phyloP scores from a whole-genome alignment of 371 early-diverging fungal species.

The Encephalitozoon cuniculi region DNA sequence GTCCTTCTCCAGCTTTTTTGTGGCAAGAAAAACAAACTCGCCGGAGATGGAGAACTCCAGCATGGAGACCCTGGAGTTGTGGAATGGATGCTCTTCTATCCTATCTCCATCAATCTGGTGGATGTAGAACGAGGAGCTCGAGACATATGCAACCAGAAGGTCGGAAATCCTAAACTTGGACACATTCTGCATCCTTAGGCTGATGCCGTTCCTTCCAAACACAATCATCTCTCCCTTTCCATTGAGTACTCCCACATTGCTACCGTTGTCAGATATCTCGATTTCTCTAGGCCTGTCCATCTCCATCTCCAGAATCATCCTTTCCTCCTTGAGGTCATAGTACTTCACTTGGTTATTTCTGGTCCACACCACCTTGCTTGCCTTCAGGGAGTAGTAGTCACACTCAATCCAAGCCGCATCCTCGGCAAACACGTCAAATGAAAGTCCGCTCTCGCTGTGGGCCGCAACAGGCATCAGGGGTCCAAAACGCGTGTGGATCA shows the following conservation, averaged over 20 bases:
- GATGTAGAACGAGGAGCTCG: constrained; percentile 14
- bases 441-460: constrained; percentile 49
- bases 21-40: constrained; percentile 4
- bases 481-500: background rate
- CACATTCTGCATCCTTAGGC: constrained; percentile 8
- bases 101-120: background rate
- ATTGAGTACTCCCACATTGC: constrained; percentile 11
- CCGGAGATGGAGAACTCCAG: background rate
- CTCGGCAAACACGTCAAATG: constrained; percentile 53
- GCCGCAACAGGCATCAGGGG: constrained; percentile 53
- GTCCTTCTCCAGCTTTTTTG: constrained; percentile 12
- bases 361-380: constrained; percentile 40
- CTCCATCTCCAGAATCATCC: background rate
- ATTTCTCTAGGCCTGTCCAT: constrained; percentile 38
- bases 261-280: constrained; percentile 42
- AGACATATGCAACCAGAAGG: constrained; percentile 32
- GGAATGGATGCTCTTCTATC: background rate
- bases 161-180: constrained; percentile 25
- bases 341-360: constrained; percentile 5
- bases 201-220: background rate
- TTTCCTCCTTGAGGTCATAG: constrained; percentile 19
- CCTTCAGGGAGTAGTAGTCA: constrained; percentile 18
- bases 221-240: constrained; percentile 26
- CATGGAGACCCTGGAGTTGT: background rate
- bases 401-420: constrained; percentile 30